Base-by-base conservation (phyloP, 345 rosid species). In the Salix koriyanagi region DNA sequence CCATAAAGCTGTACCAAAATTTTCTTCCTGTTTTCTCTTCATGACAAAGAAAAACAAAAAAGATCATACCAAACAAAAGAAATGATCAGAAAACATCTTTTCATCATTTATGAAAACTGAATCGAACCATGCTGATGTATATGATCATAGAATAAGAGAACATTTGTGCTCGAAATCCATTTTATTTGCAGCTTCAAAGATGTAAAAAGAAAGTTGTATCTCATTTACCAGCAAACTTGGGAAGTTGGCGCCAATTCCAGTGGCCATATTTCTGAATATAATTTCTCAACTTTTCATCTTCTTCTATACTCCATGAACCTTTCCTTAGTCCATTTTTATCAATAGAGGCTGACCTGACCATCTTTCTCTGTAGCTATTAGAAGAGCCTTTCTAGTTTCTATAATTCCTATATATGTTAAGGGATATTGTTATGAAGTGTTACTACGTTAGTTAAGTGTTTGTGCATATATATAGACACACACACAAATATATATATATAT, bases 251-350 rank as follows among this genome's bases (percentile, higher is more conserved):
- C 89, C 87, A 86, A 61, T 84, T 86, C 76, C 81, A 76, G 56
- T 77, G 77, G 75, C 85, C 85, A 76, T 73, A 71, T 67, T 23
- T 76, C 41, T 9, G 65, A 68, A 84, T 39, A 74, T 77, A 86
- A 30, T 72, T 50, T 80, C 74, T 80, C 42, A 86, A 69, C 65
- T 73, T 82, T 1, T 76, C 67, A 48, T 86, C 89, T 72, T 86
- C 89, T 64, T 86, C 85, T 32, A n/a, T 21, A 65, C 84, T 82
- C 89, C 89, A 86, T 4, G 81, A 81, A 12, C 89, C 89, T 74
- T 71, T 84, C 83, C 79, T 86, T 25, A 74, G 11, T 26, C 89
- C 89, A 80, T 84, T 79, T 58, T 80, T 61, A 52, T 84, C 87
- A 54, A 70, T 58, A 6, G 58, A 69, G 30, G 84, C 76, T 39